These are phyloP conservation scores for Exophiala xenobiotica DNA, from an alignment of 2,329 filamentous ascomycete genomes.

Conservation along the genomic window DNA sequence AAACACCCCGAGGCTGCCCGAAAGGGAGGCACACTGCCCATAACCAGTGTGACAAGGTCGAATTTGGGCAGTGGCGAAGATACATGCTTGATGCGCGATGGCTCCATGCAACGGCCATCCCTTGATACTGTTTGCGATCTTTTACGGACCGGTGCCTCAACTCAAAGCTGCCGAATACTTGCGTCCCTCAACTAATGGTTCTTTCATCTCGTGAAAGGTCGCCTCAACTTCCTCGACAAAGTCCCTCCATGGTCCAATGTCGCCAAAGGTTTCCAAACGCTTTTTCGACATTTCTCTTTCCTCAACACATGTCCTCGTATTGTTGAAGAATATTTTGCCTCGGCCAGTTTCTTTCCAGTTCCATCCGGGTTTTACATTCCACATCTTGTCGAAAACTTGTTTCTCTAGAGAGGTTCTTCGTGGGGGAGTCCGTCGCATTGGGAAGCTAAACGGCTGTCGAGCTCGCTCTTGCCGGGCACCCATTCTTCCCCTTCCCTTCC, in stretches of 20 bases:
- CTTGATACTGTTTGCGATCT: background rate
- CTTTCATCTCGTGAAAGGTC: conserved; percentile 6
- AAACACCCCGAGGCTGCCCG: background rate
- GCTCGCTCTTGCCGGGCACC: background rate
- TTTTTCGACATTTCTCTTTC: conserved; percentile 6
- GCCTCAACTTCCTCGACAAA: conserved; percentile 4
- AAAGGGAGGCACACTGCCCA: background rate
- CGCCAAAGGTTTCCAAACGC: conserved; percentile 5
- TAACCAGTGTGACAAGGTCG: background rate
- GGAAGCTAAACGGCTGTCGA: conserved; percentile 4
- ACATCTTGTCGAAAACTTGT: conserved; percentile 5
- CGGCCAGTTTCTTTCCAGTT: conserved; percentile 2
- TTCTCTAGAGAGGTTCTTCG: conserved; percentile 6
- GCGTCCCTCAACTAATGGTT: background rate
- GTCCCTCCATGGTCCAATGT: conserved; percentile 3
- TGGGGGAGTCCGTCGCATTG: background rate
- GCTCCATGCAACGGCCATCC: background rate
- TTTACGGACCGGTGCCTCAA: too few relatives aligned
- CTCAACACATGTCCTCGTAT: conserved; percentile 1
- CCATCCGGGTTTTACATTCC: conserved; percentile 3
- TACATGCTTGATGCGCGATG: background rate
- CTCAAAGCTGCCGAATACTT: background rate
- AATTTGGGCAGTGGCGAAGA: background rate
- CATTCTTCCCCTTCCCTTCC: conserved; percentile 3
- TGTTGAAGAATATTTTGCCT: conserved; percentile 3